Base-by-base conservation (phyloP, 1,284 basidiomycete species). In the Rhizoctonia solani region DNA sequence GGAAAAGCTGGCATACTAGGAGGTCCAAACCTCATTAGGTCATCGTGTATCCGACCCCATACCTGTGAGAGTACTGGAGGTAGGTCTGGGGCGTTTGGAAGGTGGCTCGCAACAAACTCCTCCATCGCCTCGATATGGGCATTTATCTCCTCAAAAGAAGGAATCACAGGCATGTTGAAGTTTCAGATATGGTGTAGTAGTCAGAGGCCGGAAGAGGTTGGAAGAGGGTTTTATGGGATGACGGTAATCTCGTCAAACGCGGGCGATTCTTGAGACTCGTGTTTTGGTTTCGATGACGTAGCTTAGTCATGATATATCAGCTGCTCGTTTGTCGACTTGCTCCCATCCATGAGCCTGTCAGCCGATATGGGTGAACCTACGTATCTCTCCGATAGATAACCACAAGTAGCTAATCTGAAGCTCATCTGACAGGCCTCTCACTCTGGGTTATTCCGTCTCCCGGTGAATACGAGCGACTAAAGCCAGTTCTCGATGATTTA, bases 1-100 rank as follows among this genome's bases (percentile, higher is more conserved):
- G 86, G 84, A 66, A 91, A 80, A 55, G 82, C 77, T n/a, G 87
- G 82, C 58, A 89, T 71, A 30, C 77, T 80, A 66, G 82, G 81
- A 21, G 89, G 90, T 27, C 90, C 89, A 75, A 89, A 91, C 56
- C 90, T 85, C 54, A 87, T 82, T 71, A 92, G 84, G 74, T 92
- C 90, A 27, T 84, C 77, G 87, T 88, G 92, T 66, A 92, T 80
- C 46, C 86, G 82, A 71, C 86, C 81, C n/a, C 87, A 76, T 21
- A 84, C 82, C 69, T 88, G 85, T 59, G 83, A 82, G 58, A 92
- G 78, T 71, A 65, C 50, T 6, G 67, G 83, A 32, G 85, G 84
- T 58, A 90, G 76, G 72, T 85, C 84, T 32, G 83, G 81, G 1
- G 84, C 85, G 30, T 82, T 78, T 25, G 82, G 78, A n/a, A 88